Evolutionary conservation across 768 basidiomycete species (phyloP).

Genomic region (Galerina sulciceps): DNA sequence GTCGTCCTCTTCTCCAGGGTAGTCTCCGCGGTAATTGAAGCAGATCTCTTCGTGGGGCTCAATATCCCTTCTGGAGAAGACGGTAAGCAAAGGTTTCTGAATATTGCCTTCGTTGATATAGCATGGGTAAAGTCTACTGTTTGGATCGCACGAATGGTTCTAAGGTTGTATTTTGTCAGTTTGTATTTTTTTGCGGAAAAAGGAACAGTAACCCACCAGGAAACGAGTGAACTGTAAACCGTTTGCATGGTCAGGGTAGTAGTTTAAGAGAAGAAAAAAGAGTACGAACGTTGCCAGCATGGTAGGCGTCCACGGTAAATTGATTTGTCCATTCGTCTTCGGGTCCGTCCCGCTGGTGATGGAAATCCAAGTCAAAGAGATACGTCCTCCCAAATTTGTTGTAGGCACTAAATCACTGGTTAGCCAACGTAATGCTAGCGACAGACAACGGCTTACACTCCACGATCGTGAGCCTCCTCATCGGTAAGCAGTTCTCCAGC

Average conservation of each 20-base stretch:
- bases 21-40: conserved; percentile 70
- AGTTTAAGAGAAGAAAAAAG: not conserved
- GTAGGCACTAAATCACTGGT: conserved; percentile 55
- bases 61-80: conserved; percentile 72
- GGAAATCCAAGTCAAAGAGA: conserved; percentile 83
- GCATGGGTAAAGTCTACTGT: conserved; percentile 69
- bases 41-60: conserved; percentile 71
- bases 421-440: not conserved
- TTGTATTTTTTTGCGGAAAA: not conserved
- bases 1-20: conserved; percentile 43
- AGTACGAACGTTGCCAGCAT: conserved; percentile 75
- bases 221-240: conserved; percentile 83
- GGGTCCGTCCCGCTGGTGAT: conserved; percentile 50
- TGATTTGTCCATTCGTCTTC: conserved; percentile 40
- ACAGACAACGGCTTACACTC: conserved; percentile 49
- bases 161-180: conserved; percentile 29
- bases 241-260: not conserved
- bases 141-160: conserved; percentile 95
- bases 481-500: conserved; percentile 83
- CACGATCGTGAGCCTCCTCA: conserved; percentile 66
- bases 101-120: conserved; percentile 81
- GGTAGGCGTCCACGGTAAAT: conserved; percentile 85
- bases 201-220: conserved; percentile 52
- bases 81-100: conserved; percentile 66
- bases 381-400: conserved; percentile 78